Evolutionary conservation across 352 stramenopile genomes (phyloP), one percentile per base, ranked within the genome.

Genomic region (Phytophthora cactorum): DNA sequence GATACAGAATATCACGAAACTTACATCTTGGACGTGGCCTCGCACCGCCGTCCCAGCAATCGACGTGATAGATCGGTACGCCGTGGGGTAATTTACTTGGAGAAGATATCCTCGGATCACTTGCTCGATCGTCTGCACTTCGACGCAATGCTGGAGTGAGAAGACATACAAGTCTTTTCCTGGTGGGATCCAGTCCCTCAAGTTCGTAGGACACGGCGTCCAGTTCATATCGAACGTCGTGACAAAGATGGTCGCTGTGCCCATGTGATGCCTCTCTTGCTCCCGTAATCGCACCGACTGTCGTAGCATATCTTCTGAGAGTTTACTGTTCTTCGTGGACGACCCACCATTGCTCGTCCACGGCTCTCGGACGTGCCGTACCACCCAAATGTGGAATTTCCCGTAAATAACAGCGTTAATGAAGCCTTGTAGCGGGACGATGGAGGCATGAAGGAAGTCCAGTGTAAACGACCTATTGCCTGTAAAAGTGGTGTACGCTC

Each of bases 381-480:
- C 83, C 15, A 94, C 78, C 81, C 83, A 94, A 32, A 90, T 78
- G 65, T 94, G 86, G 60, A 94, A 92, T 55, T 93, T 93, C 47
- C 86, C 88, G 63, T 96, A 96, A 43, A 96, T 94, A 4, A 94
- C 80, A 3, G 88, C 88, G 43, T 94, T 94, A 15, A 92, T 81
- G 59, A 94, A 96, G 52, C 88, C 88, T 74, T 93, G 86, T 0
- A 94, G 72, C 4, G 86, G 84, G n/a, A 94, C 79, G 59, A 94
- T 90, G 14, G 79, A 87, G 14, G 84, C 86, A 45, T 94, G 86
- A 17, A 92, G 68, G 69, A 93, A 83, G 39, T 79, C 85, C 15
- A 94, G 54, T 2, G 72, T 74, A 56, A 92, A 91, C 2, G 84
- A 78, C 9, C 84, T 81, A 0, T 86, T 38, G 36, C 79, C 76